phyloP scores from a whole-genome alignment of 352 stramenopile species.

The Globisporangium abappressorium region DNA sequence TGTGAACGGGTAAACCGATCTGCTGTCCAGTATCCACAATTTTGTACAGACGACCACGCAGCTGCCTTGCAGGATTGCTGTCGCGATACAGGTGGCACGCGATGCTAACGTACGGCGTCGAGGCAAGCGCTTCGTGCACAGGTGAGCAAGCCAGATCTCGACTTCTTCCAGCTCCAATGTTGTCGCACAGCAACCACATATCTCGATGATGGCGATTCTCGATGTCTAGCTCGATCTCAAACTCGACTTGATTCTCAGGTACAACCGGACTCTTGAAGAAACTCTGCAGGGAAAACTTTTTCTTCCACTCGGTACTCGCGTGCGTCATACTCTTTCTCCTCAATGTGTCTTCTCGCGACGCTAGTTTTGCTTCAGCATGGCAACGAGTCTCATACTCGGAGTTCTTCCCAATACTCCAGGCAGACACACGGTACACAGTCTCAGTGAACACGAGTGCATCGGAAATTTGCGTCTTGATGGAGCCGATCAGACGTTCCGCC shows the following conservation, averaged over 20 bases:
- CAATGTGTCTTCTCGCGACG: conserved; percentile 38
- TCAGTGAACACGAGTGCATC: conserved; percentile 72
- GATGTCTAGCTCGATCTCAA: conserved; percentile 54
- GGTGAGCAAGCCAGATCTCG: conserved; percentile 58
- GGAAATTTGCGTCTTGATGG: conserved; percentile 43
- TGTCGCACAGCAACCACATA: conserved; percentile 67
- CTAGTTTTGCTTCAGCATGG: conserved; percentile 45
- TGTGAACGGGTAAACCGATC: conserved; percentile 59
- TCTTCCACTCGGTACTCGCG: conserved; percentile 69
- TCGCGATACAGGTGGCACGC: conserved; percentile 61
- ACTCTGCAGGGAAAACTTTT: conserved; percentile 71
- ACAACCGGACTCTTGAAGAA: conserved; percentile 67
- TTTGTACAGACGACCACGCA: conserved; percentile 66
- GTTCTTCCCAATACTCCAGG: conserved; percentile 65
- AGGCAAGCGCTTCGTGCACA: conserved; percentile 61
- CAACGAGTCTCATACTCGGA: conserved; percentile 61
- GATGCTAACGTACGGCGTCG: conserved; percentile 62
- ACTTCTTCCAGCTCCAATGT: conserved; percentile 60
- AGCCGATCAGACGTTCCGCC: conserved; percentile 30
- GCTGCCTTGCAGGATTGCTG: conserved; percentile 26
- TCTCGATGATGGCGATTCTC: conserved; percentile 51
- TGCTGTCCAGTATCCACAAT: conserved; percentile 45
- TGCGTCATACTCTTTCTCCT: conserved; percentile 41
- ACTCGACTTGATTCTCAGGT: conserved; percentile 67
- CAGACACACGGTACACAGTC: conserved; percentile 50